Base-by-base conservation (phyloP, 2,329 filamentous ascomycete species). In the Helminthosporium solani region DNA sequence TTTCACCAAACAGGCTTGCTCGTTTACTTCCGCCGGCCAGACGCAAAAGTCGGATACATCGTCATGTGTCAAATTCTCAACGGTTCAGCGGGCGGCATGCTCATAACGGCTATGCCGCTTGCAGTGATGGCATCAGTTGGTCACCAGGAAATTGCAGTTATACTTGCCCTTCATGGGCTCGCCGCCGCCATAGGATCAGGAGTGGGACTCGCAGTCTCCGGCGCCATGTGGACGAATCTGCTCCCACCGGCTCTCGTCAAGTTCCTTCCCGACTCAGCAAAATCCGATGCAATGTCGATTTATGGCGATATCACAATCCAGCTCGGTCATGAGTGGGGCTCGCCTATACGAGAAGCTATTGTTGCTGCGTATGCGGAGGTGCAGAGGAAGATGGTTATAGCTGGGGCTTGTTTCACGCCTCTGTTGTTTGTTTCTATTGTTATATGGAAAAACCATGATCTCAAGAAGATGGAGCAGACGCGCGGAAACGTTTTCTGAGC, bases 51-150 rank as follows among this genome's bases (percentile, higher is more conserved):
- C 15, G 64, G 60, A 1, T 68, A 64, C 36, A 50, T 67, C 14
- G 43, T 64, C 46, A 58, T 68, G 61, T 61, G 57, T 46, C 48
- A 62, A 25, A 54, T 70, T 21, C 56, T 67, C 44, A 59, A 64
- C 20, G 46, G 54, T 3, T 46, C 66, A 27, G 53, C 50, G 4
- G 53, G 52, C 1, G 61, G 63, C 21, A 52, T 57, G 9, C 48
- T 65, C 28, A 53, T 64, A 16, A 56, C 64, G 15, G 48, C 50
- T 1, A 56, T 47, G 14, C 49, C 63, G 35, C 48, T 65, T 7
- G 58, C 52, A 7, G 47, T 58, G 11, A 50, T 65, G 21, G 54
- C 61, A n/a, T 27, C 25, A 27, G 25, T 27, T 12, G 12, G 25
- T 7, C 25, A 27, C 12, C 25, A 27, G 25, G 25, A 27, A 12